These are phyloP conservation scores for Dryas alaskensis DNA, from an alignment of 306 rosid species.

Conservation along the genomic window DNA sequence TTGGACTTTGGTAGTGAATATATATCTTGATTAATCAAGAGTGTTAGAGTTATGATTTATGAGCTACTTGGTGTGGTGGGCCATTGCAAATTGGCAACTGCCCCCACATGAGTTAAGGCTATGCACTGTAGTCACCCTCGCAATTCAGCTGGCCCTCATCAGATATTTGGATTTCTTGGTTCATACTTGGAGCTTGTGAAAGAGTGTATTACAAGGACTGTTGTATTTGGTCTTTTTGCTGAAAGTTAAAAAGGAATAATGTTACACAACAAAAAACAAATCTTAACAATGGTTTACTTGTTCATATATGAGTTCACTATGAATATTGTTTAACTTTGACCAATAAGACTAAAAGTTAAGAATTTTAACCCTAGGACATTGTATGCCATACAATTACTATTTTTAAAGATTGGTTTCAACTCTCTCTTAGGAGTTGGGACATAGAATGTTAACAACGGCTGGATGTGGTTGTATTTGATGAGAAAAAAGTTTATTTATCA, in stretches of 20 bases:
- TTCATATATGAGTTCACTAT: too few species aligned
- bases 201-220: background rate
- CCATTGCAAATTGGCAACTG: constrained; percentile 6
- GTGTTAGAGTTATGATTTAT: background rate
- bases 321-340: too few species aligned
- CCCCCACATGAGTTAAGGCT: constrained; percentile 7
- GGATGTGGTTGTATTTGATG: too few species aligned
- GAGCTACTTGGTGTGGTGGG: background rate
- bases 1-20: background rate
- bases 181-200: constrained; percentile 12
- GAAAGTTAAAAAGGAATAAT: background rate
- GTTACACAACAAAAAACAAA: too few species aligned
- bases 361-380: too few species aligned
- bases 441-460: too few species aligned
- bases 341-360: too few species aligned
- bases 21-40: background rate
- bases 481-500: too few species aligned
- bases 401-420: too few species aligned
- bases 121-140: background rate
- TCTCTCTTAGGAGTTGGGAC: too few species aligned
- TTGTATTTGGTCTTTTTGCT: background rate
- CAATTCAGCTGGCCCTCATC: background rate
- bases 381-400: too few species aligned
- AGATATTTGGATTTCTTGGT: background rate
- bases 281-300: too few species aligned